Percentiles rank a stretch among this genome's conserved stretches.
Conservation (phyloP, 2,329 filamentous ascomycete species). For the Diaporthe humulicola region DNA sequence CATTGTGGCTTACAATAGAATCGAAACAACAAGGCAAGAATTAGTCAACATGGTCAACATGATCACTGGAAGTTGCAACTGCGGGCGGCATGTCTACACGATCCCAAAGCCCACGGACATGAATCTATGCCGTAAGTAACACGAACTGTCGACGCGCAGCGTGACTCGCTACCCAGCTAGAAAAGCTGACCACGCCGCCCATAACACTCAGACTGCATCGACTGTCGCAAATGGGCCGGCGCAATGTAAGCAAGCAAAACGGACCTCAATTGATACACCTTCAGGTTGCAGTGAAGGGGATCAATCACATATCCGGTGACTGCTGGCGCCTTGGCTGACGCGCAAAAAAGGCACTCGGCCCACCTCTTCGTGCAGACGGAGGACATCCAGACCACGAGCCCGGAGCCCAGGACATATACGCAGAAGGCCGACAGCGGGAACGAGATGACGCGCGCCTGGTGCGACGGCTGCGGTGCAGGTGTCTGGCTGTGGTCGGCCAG, state of each 20-base stretch:
- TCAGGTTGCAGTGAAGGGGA: too few relatives aligned
- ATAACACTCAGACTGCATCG: background rate
- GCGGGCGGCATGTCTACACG: background rate
- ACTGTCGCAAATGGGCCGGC: conserved; percentile 18
- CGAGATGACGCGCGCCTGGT: conserved; percentile 12
- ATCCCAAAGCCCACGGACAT: conserved; percentile 13
- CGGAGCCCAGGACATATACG: background rate
- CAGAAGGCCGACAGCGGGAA: conserved; percentile 16
- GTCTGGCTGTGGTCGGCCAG: conserved; percentile 8
- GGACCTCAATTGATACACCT: too few relatives aligned
- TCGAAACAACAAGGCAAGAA: background rate
- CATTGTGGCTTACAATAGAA: background rate
- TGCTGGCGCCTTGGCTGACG: background rate
- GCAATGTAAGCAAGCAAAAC: background rate
- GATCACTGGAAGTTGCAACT: conserved; percentile 6
- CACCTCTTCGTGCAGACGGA: conserved; percentile 12
- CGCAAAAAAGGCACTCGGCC: conserved; percentile 11
- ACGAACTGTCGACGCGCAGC: too few relatives aligned
- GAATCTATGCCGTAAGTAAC: conserved; percentile 9
- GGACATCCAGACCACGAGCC: background rate
- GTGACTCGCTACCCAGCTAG: too few relatives aligned
- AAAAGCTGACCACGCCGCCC: background rate
- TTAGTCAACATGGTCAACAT: background rate
- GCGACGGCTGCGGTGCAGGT: conserved; percentile 7
- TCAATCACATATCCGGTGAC: too few relatives aligned